Evolutionary conservation across 352 stramenopile genomes (phyloP).

Genomic region (Phytophthora pisi): DNA sequence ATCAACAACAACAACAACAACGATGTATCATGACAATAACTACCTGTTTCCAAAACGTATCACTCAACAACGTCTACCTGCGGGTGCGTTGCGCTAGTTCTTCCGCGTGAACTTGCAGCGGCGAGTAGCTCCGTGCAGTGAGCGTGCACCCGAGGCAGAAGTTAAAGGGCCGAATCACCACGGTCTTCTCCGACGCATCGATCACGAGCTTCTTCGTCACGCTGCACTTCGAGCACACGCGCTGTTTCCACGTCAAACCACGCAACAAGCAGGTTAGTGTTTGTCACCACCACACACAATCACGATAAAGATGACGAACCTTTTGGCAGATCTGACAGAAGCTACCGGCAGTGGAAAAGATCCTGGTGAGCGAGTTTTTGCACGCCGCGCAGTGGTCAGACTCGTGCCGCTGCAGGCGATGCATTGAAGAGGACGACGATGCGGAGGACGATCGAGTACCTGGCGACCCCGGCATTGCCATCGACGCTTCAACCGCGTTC

Average conservation of each 20-base stretch:
- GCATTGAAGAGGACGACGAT: conserved; percentile 32
- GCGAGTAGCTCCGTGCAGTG: conserved; percentile 36
- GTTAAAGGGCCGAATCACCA: conserved; percentile 42
- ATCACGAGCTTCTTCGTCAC: conserved; percentile 42
- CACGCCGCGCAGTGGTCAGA: conserved; percentile 30
- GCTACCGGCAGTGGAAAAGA: conserved; percentile 31
- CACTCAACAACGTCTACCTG: conserved; percentile 7
- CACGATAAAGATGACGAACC: conserved; percentile 8
- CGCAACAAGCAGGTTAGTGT: neutral
- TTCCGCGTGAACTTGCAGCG: conserved; percentile 37
- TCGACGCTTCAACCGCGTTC: conserved; percentile 19
- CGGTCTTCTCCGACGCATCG: conserved; percentile 29
- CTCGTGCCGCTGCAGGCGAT: conserved; percentile 14
- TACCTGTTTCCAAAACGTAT: neutral
- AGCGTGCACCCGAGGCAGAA: conserved; percentile 51
- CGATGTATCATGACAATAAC: conserved; percentile 15
- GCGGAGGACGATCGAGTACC: conserved; percentile 23
- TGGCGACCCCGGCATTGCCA: neutral
- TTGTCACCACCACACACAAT: neutral
- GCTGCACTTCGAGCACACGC: conserved; percentile 36
- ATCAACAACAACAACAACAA: conserved; percentile 8
- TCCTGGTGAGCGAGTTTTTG: conserved; percentile 25
- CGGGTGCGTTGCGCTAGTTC: conserved; percentile 27
- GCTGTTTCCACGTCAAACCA: conserved; percentile 5
- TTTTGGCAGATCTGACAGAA: conserved; percentile 40